Base-by-base conservation (phyloP, 208 protist genomes). In the Acanthamoeba lenticulata region DNA sequence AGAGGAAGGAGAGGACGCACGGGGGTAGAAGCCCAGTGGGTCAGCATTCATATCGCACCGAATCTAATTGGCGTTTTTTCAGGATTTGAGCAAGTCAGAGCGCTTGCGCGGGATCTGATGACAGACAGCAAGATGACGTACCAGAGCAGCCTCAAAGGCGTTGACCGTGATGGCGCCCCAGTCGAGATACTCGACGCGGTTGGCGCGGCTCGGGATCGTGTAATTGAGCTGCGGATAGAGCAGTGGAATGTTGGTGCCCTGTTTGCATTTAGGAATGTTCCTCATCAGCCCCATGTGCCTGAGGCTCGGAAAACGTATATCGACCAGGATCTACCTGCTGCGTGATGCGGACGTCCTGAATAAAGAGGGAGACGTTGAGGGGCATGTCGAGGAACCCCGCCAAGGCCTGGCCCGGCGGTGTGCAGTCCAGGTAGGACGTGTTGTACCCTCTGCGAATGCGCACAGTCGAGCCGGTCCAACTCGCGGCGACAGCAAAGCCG, bases 211-310 rank as follows among this genome's bases (percentile, higher is more conserved):
- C 44, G 77, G 40, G 32, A 90, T n/a, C 29, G 65, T 93, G 81
- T 94, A 94, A 29, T 92, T 94, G 86, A 94, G 45, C 81, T 83
- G 85, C 34, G 85, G 85, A 24, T 94, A 94, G 77, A 90, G 24
- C 40, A 94, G 7, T 11, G 83, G 40, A 24, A 93, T 60, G 29
- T 34, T 7, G 17, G 40, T 74, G 9, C 92, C 86, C 27, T 65
- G 27, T 9, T 19, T 3, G 52, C 52, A 60, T 24, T 60, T 5
- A 60, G 17, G 57, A n/a, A n/a, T n/a, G n/a, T n/a, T n/a, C n/a
- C n/a, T n/a, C n/a, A n/a, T n/a, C n/a, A n/a, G n/a, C n/a, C n/a
- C n/a, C n/a, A n/a, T n/a, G n/a, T n/a, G n/a, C n/a, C n/a, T n/a
- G n/a, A n/a, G n/a, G n/a, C n/a, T n/a, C n/a, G n/a, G n/a, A n/a